A percentile compares a stretch with the other conserved stretches of the same genome.
phyloP scores from a whole-genome alignment of 805 yeast species.

The Hanseniaspora lindneri region DNA sequence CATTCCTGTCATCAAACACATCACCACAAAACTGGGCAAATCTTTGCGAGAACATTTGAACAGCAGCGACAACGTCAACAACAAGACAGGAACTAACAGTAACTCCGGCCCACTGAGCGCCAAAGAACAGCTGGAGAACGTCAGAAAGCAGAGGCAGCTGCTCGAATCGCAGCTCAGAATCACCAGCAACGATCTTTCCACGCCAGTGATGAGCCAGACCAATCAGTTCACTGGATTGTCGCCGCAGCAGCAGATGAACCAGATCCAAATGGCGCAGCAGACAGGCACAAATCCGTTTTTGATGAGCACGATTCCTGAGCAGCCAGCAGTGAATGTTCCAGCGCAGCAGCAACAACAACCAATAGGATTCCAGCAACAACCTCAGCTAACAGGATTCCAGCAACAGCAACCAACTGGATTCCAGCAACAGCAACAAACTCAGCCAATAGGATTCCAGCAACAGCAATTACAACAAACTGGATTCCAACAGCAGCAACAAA shows the following conservation, averaged over 20 bases:
- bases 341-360: neutral
- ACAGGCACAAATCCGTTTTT: constrained; percentile 20
- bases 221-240: constrained; percentile 18
- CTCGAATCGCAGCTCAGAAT: constrained; percentile 27
- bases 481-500: constrained; percentile 19
- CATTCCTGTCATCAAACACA: constrained; percentile 93
- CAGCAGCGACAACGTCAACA: constrained; percentile 16
- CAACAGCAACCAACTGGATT: constrained; percentile 22
- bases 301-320: constrained; percentile 19
- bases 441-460: constrained; percentile 16
- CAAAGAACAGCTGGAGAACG: constrained; percentile 29
- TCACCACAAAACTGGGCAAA: constrained; percentile 83
- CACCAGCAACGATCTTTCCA: constrained; percentile 25
- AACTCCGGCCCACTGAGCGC: constrained; percentile 19
- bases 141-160: constrained; percentile 26
- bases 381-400: constrained; percentile 16
- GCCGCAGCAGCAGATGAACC: constrained; percentile 19
- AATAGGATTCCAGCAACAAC: constrained; percentile 19
- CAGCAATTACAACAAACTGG: constrained; percentile 21
- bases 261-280: constrained; percentile 12
- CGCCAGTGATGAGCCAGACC: constrained; percentile 22
- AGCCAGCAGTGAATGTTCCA: neutral
- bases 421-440: constrained; percentile 19
- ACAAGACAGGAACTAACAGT: constrained; percentile 20
- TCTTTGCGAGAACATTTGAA: constrained; percentile 81